Conservation (phyloP, 306 rosid species). For the Ormosia semicastrata region DNA sequence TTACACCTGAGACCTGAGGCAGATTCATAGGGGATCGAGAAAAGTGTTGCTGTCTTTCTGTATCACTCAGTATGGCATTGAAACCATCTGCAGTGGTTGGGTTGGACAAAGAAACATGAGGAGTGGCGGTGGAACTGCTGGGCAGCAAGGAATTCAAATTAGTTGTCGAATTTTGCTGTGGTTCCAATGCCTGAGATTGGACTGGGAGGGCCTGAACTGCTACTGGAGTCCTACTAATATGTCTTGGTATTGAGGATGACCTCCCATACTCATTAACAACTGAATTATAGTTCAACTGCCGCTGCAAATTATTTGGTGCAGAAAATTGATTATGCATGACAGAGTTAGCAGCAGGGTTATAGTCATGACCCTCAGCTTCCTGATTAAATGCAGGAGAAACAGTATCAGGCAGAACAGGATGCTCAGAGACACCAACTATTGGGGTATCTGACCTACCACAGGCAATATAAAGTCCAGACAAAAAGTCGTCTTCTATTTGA, state of each 20-base stretch:
- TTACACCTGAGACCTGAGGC: conserved; percentile 46
- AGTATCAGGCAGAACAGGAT: conserved; percentile 40
- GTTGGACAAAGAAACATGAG: conserved; percentile 45
- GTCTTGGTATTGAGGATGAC: conserved; percentile 33
- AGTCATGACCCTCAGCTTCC: conserved; percentile 47
- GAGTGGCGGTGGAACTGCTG: conserved; percentile 40
- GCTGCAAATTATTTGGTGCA: conserved; percentile 39
- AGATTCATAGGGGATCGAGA: conserved; percentile 43
- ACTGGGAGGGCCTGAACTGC: conserved; percentile 92
- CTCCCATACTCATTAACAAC: conserved; percentile 56
- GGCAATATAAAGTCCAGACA: conserved; percentile 38
- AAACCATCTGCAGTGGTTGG: conserved; percentile 34
- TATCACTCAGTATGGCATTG: conserved; percentile 43
- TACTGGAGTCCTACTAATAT: conserved; percentile 47
- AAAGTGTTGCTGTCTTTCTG: conserved; percentile 64
- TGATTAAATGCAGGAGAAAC: conserved; percentile 48
- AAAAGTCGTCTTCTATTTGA: conserved; percentile 46
- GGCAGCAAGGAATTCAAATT: conserved; percentile 41
- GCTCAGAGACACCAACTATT: conserved; percentile 28
- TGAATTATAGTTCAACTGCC: conserved; percentile 35
- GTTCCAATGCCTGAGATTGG: conserved; percentile 42
- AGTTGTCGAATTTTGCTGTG: conserved; percentile 49
- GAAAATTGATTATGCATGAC: conserved; percentile 42
- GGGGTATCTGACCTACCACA: conserved; percentile 38
- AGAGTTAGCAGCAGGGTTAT: conserved; percentile 31